These are phyloP conservation scores for Ustilago nuda DNA, from an alignment of 1,284 basidiomycete genomes.

Conservation along the genomic window DNA sequence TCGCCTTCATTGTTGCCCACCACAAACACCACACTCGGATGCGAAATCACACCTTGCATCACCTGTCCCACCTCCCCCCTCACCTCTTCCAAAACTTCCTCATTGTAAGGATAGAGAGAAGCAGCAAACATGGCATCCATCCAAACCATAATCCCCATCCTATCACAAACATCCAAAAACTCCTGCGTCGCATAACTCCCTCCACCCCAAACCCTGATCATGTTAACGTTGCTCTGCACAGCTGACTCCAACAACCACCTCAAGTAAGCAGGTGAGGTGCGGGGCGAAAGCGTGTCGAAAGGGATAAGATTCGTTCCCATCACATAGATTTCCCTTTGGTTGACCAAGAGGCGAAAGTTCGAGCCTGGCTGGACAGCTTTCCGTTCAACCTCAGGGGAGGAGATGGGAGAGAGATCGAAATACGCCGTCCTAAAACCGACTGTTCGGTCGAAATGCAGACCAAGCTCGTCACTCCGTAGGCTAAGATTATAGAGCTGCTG, in stretches of 20 bases:
- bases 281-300: constrained; percentile 44
- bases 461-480: constrained; percentile 28
- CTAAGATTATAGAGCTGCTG: constrained; percentile 46
- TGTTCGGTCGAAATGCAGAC: constrained; percentile 12
- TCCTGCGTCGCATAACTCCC: constrained; percentile 62
- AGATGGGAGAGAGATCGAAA: constrained; percentile 48
- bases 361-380: constrained; percentile 43
- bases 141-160: constrained; percentile 77
- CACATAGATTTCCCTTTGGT: constrained; percentile 45
- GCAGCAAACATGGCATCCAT: constrained; percentile 77
- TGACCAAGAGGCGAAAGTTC: constrained; percentile 53
- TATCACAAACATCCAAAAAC: constrained; percentile 76
- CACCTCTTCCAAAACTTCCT: constrained; percentile 73
- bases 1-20: constrained; percentile 61
- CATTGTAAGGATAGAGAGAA: constrained; percentile 71
- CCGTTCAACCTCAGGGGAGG: constrained; percentile 21
- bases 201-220: constrained; percentile 62
- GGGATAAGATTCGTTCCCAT: constrained; percentile 55
- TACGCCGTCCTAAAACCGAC: constrained; percentile 59
- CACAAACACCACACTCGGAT: constrained; percentile 70
- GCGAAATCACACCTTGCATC: constrained; percentile 74
- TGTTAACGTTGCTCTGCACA: constrained; percentile 40
- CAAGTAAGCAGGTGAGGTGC: constrained; percentile 30
- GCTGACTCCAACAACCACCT: constrained; percentile 50
- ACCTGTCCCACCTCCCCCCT: constrained; percentile 76